Conservation (phyloP, 2,329 filamentous ascomycete species). For the Albifimbria verrucaria region DNA sequence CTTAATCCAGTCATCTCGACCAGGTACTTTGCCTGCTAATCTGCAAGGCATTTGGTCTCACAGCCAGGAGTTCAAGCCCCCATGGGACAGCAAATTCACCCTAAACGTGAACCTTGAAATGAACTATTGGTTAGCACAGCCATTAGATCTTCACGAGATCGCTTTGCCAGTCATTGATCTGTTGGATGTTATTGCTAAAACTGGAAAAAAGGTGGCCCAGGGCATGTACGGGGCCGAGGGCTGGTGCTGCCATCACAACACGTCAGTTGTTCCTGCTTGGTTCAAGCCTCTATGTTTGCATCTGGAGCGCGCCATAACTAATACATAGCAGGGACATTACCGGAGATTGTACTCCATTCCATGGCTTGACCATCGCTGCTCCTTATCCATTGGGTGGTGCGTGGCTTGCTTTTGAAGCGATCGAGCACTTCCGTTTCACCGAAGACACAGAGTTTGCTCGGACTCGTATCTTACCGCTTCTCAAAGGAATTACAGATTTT, state of each 20-base stretch:
- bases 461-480: conserved; percentile 19
- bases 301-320: background rate
- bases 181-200: conserved; percentile 31
- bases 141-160: conserved; percentile 22
- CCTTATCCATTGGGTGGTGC: conserved; percentile 6
- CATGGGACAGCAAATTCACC: conserved; percentile 41
- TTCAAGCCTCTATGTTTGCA: background rate
- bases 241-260: conserved; percentile 33
- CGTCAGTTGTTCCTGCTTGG: conserved; percentile 2
- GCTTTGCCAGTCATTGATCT: conserved; percentile 35
- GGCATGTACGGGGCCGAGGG: conserved; percentile 29
- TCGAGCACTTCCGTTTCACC: conserved; percentile 22
- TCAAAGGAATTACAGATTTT: conserved; percentile 25
- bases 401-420: conserved; percentile 6
- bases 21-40: conserved; percentile 34
- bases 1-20: conserved; percentile 26
- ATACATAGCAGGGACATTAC: conserved; percentile 22
- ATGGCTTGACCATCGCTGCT: conserved; percentile 7
- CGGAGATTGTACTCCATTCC: conserved; percentile 21
- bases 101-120: conserved; percentile 41
- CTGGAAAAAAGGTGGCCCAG: conserved; percentile 26
- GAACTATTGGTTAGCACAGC: conserved; percentile 37
- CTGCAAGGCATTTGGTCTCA: conserved; percentile 39
- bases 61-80: conserved; percentile 32
- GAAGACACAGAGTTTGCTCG: conserved; percentile 24